Conservation (phyloP, 2,329 filamentous ascomycete species). For the Neonectria sp. region DNA sequence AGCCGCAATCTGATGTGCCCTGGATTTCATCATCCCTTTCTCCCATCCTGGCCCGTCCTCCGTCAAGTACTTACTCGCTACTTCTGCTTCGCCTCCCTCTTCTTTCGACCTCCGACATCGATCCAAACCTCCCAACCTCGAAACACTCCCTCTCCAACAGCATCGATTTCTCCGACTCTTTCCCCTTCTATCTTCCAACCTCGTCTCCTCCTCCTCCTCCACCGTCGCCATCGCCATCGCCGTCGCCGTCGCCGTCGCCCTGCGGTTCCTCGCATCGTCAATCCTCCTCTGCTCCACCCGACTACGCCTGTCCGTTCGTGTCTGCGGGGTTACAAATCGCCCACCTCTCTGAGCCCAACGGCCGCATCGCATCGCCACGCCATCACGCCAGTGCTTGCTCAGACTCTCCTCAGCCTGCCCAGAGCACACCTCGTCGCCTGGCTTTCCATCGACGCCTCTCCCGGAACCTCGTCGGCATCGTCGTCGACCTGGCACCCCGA, state of each 20-base stretch:
- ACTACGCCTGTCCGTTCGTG: conserved; percentile 36
- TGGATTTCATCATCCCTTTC: conserved; percentile 49
- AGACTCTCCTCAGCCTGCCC: conserved; percentile 39
- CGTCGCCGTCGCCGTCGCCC: conserved; percentile 7
- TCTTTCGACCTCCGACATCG: conserved; percentile 37
- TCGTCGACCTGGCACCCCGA: conserved; percentile 30
- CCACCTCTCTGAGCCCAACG: conserved; percentile 39
- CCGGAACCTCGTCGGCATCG: conserved; percentile 31
- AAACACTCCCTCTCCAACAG: conserved; percentile 23
- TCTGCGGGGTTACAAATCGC: conserved; percentile 51
- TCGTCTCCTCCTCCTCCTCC: conserved; percentile 15
- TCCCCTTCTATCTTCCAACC: conserved; percentile 15
- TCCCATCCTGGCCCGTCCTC: conserved; percentile 31
- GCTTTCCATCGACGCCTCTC: conserved; percentile 18
- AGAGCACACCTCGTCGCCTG: conserved; percentile 19
- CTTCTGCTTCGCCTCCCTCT: conserved; percentile 38
- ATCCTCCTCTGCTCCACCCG: conserved; percentile 41
- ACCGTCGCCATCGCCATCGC: background rate
- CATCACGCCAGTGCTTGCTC: conserved; percentile 40
- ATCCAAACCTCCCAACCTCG: conserved; percentile 22
- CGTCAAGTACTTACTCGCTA: conserved; percentile 22
- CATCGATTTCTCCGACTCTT: conserved; percentile 33
- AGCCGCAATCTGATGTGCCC: conserved; percentile 43
- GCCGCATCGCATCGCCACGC: conserved; percentile 38
- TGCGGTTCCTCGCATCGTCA: conserved; percentile 33